Base-by-base conservation (phyloP, 2,329 filamentous ascomycete genomes). In the Fusarium sp. region DNA sequence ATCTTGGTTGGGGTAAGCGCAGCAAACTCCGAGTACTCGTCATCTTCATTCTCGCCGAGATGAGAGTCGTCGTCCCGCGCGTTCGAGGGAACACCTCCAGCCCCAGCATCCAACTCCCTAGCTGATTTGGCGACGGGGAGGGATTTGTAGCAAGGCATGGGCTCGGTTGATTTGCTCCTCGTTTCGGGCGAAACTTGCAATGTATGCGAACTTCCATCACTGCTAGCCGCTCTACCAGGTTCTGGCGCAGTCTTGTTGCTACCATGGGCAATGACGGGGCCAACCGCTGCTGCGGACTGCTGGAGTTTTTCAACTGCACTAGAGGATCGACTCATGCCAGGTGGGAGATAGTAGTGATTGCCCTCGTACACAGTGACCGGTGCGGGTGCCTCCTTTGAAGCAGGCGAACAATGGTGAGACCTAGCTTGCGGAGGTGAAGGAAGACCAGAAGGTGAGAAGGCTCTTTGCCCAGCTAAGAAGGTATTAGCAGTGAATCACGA, bases 241-340 rank as follows among this genome's bases (percentile, higher is more conserved):
- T 30, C 39, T 23, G 37, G 27, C 6, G 25, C n/a, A 16, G 20
- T n/a, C 10, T 60, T 70, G 25, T 35, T 54, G 59, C 64, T 72
- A n/a, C 68, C 52, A 27, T 78, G 67, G 27, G 68, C 62, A 65
- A 75, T 56, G n/a, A 70, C 37, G 23, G 71, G 68, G 6, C 71
- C 76, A 2, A 78, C 80, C 4, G 78, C 79, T 13, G 76, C 74
- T 6, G 77, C 74, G 11, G 82, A 82, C 60, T 78, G 76, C 11
- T 78, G 76, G 35, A 82, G 67, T 23, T 77, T 76, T 41, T 78
- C 73, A 27, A 82, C 74, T 20, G 78, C 77, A n/a, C 78, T 71
- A 27, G 66, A 18, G 30, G 32, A 59, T 18, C 41, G 56, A 10
- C 52, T 25, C 18, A 8, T 20, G 16, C 32, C 9, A n/a, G 37